Evolutionary conservation across 257 asterid genomes (phyloP), one percentile per base, ranked within the genome.

Genomic region (Schizonepeta tenuifolia): DNA sequence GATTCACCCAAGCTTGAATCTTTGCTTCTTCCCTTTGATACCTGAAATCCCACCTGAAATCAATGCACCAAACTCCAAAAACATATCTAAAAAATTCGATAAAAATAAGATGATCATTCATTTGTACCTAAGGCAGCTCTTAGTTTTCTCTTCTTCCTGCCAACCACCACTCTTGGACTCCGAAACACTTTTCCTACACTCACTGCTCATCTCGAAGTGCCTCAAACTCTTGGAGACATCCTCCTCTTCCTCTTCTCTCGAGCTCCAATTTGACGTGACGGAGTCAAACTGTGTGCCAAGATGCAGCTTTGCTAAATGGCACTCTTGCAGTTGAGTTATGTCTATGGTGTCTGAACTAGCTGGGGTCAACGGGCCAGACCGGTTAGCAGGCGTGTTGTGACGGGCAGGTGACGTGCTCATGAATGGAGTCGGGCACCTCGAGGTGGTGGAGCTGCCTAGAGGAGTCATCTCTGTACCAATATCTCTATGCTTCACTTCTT

Each of bases 391-490:
- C 0, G 98, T 95, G 84, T 86, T 95, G 79, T 92, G 97, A 13
- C 96, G 89, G 6, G 86, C 92, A 0, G 99, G 99, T 0, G 98
- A 90, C 13, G 86, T 66, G 83, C 89, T 86, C 67, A 51, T 77
- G 86, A 95, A 86, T 0, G 98, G 98, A 26, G 98, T 95, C 2
- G 90, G 98, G 76, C 99, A 95, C 81, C 97, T 84, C 71, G 99
- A 92, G 28, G 97, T 92, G 41, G 92, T 88, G 47, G 94, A 87
- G 81, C 98, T 95, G 44, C 92, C 99, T 0, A 95, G 83, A 44
- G 99, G 99, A 21, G 98, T 92, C 99, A 95, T 95, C 70, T 92
- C 98, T 51, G 99, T 95, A 69, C 99, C 99, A 41, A 87, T 74
- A 66, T 95, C 98, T 78, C 96, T 87, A 74, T 83, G 98, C 17